phyloP scores from a whole-genome alignment of 306 rosid genomes.

The Parietaria judaica region DNA sequence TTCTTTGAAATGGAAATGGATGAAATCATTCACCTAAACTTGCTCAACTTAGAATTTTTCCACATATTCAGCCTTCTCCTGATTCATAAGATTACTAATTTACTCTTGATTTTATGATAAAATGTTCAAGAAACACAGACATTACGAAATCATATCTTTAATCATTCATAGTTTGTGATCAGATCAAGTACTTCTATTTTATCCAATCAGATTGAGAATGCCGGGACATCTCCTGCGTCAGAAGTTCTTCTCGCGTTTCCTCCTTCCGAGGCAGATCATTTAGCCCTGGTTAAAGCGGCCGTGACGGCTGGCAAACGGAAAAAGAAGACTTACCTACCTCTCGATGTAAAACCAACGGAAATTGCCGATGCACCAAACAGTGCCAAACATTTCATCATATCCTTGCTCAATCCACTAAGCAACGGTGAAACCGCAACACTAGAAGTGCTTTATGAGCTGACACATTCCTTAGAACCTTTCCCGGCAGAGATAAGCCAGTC shows the following conservation, averaged over 20 bases:
- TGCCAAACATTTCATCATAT: constrained; percentile 53
- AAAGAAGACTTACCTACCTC: constrained; percentile 68
- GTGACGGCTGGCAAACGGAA: constrained; percentile 59
- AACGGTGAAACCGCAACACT: constrained; percentile 58
- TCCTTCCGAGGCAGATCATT: constrained; percentile 60
- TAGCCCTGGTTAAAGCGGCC: constrained; percentile 69
- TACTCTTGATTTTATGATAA: no score
- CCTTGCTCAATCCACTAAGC: constrained; percentile 49
- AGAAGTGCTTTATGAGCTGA: constrained; percentile 74
- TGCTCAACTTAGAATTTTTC: no score
- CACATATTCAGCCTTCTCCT: no score
- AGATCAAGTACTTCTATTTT: neutral
- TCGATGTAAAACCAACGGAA: constrained; percentile 62
- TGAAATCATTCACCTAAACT: no score
- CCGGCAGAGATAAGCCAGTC: constrained; percentile 88
- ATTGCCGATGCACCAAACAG: constrained; percentile 78
- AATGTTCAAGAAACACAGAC: no score
- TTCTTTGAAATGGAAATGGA: no score
- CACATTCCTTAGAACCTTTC: constrained; percentile 81
- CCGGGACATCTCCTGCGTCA: constrained; percentile 59
- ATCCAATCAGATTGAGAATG: constrained; percentile 67
- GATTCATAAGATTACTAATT: no score
- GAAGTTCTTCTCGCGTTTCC: constrained; percentile 78
- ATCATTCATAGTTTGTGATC: no score
- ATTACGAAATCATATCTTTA: no score